Conservation (phyloP, 148 eudicot species). For the Arctostaphylos glauca region DNA sequence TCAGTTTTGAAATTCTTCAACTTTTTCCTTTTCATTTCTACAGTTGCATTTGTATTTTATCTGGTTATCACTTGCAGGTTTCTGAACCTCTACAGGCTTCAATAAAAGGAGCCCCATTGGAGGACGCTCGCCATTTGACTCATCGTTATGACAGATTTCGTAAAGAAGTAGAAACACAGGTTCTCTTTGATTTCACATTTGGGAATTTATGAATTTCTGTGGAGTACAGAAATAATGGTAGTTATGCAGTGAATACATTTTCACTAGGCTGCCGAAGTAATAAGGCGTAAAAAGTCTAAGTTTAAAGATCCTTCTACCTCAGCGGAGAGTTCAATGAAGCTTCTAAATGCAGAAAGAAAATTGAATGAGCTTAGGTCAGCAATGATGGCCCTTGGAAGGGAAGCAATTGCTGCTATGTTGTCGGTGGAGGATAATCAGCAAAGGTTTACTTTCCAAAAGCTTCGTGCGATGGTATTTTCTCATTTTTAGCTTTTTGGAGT, state of each 20-base stretch:
- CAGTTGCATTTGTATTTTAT: neutral
- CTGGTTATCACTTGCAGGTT: conserved; percentile 38
- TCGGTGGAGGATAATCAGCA: conserved; percentile 86
- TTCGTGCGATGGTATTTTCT: conserved; percentile 59
- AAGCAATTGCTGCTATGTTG: conserved; percentile 77
- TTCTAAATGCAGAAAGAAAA: conserved; percentile 67
- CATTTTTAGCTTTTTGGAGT: neutral
- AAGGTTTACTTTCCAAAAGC: conserved; percentile 61
- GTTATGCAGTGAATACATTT: neutral
- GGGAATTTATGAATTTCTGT: neutral
- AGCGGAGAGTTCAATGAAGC: conserved; percentile 48
- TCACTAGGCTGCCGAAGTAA: conserved; percentile 69
- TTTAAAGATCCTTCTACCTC: conserved; percentile 34
- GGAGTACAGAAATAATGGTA: neutral
- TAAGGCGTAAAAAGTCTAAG: conserved; percentile 53
- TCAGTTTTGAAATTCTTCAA: neutral
- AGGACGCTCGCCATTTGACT: conserved; percentile 81
- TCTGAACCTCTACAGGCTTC: conserved; percentile 57
- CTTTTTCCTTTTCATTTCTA: neutral
- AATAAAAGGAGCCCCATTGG: conserved; percentile 69
- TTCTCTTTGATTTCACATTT: conserved; percentile 22
- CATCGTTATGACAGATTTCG: conserved; percentile 63
- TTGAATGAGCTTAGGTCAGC: conserved; percentile 64
- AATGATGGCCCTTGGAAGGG: conserved; percentile 66
- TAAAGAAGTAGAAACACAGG: conserved; percentile 86